Base-by-base conservation (phyloP, 345 rosid species). In the Euphorbia pulcherrima region DNA sequence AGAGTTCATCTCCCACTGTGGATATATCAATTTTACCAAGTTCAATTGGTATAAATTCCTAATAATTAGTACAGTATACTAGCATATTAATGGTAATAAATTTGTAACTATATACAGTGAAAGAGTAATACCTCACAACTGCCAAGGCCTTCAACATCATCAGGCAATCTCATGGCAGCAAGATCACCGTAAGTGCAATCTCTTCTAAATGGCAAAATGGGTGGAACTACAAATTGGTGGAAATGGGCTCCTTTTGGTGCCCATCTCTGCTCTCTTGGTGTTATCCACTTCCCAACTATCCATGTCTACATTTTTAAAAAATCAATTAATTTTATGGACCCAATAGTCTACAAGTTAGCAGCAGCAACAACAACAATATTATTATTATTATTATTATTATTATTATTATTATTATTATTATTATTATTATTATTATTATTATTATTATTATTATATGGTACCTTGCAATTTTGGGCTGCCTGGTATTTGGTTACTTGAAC, bases 211-310 rank as follows among this genome's bases (percentile, higher is more conserved):
- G 77, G 60, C 17, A 92, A 71, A 18, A 92, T 86, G 2, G 99
- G 98, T 47, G 99, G 99, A 37, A 92, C 98, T 56, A 92, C 99
- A 77, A 95, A 95, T 78, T 95, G 99, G 61, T 95, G 99, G 73
- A 95, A 92, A 83, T 86, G 96, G 0, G 99, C 35, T 37, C 99
- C 99, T 23, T 73, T 57, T 23, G 99, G 99, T 1, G 99, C 99
- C 98, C 97, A 95, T 29, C 79, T 84, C 74, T 95, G 99, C 77
- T 95, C 82, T 39, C 90, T 76, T 10, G 89, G 97, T 57, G 97
- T 92, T 53, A 87, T 88, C 97, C 99, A 88, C 75, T 95, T 95
- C 8, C 99, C 99, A 21, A 95, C 99, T 27, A 95, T 88, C 99
- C 99, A 95, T 39, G 97, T 86, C 99, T 95, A 30, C 30, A 47